Percentiles rank a stretch among this genome's conserved stretches.
These are phyloP conservation scores for Clavariopsis aquatica DNA, from an alignment of 495 filamentous ascomycete genomes.

Conservation along the genomic window DNA sequence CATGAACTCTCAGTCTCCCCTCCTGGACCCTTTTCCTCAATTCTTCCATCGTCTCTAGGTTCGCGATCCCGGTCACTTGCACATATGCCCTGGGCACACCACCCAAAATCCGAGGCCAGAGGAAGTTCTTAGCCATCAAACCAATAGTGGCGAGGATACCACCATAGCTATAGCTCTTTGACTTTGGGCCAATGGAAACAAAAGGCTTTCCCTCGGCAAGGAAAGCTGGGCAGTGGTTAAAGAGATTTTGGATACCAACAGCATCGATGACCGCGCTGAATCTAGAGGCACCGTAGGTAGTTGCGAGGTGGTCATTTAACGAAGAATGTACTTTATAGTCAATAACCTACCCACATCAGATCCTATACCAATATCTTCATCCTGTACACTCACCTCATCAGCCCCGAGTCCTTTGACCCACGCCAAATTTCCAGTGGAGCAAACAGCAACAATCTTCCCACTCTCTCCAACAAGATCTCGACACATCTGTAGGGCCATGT, in stretches of 20 bases:
- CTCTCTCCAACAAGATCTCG: constrained; percentile 40
- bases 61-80: constrained; percentile 33
- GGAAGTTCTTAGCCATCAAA: constrained; percentile 39
- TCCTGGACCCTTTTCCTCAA: constrained; percentile 39
- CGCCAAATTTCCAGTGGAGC: constrained; percentile 42
- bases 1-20: constrained; percentile 40
- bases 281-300: constrained; percentile 16
- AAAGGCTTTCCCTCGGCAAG: constrained; percentile 44
- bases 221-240: constrained; percentile 37
- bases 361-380: background rate
- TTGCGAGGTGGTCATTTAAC: constrained; percentile 37
- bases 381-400: constrained; percentile 34
- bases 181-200: constrained; percentile 41
- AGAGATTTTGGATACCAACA: constrained; percentile 44
- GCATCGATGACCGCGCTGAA: constrained; percentile 47
- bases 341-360: constrained; percentile 1
- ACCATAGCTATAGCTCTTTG: constrained; percentile 30
- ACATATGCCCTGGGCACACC: constrained; percentile 43
- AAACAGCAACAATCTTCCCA: constrained; percentile 48
- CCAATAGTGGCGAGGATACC: constrained; percentile 35
- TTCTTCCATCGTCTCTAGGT: constrained; percentile 39
- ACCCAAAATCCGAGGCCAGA: constrained; percentile 42
- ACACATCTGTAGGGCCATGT: constrained; percentile 46
- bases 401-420: constrained; percentile 44
- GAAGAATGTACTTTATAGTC: constrained; percentile 12